Conservation (phyloP, 495 filamentous ascomycete species). For the Neurospora tetrasperma region DNA sequence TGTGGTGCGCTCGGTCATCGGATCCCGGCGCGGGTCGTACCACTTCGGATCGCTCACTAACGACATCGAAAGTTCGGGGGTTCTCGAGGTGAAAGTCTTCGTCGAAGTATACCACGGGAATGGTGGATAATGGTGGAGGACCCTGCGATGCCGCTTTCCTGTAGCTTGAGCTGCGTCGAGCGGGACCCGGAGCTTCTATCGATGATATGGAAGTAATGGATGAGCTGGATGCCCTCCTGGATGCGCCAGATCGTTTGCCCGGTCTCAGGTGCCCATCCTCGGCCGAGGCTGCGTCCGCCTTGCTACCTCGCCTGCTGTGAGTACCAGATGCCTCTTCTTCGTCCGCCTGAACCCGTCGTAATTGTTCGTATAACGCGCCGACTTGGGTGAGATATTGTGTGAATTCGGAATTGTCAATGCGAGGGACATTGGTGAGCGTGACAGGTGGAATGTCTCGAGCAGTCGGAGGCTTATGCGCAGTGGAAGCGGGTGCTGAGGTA, state of each 20-base stretch:
- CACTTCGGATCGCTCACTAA: conserved; percentile 92
- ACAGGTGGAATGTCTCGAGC: conserved; percentile 91
- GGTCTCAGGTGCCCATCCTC: conserved; percentile 39
- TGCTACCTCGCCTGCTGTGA: conserved; percentile 32
- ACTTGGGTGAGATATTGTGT: conserved; percentile 74
- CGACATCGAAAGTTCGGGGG: conserved; percentile 89
- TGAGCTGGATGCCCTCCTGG: conserved; percentile 36
- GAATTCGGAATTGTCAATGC: conserved; percentile 71
- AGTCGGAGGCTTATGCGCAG: conserved; percentile 72
- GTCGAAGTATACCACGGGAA: conserved; percentile 89
- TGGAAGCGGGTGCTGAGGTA: conserved; percentile 51
- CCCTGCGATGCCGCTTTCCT: conserved; percentile 47
- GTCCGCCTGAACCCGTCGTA: conserved; percentile 63
- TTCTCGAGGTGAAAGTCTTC: conserved; percentile 94
- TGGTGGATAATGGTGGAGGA: conserved; percentile 79
- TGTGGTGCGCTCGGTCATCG: conserved; percentile 45
- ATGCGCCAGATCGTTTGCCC: conserved; percentile 26
- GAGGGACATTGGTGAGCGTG: conserved; percentile 78
- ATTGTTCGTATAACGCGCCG: conserved; percentile 69
- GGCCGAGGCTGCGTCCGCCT: conserved; percentile 37
- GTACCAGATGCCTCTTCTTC: conserved; percentile 45
- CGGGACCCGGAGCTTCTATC: conserved; percentile 35
- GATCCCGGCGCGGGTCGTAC: conserved; percentile 54
- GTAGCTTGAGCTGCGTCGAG: conserved; percentile 42
- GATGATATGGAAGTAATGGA: conserved; percentile 39